Conservation (phyloP, 495 filamentous ascomycete genomes). For the Penicillium lagena region DNA sequence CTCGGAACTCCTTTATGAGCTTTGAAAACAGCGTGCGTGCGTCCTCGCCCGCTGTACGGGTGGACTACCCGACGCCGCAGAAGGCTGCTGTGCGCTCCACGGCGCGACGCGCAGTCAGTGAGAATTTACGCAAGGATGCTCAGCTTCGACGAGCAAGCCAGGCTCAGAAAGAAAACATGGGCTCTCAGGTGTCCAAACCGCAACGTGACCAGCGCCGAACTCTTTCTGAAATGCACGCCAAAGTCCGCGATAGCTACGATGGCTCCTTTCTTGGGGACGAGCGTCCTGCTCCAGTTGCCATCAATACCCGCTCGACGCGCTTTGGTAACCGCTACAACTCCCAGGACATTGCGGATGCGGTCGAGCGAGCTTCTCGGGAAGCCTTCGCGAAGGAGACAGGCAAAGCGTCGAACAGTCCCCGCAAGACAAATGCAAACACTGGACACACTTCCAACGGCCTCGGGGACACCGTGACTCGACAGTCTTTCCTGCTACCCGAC, state of each 20-base stretch:
- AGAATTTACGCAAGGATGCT: constrained; percentile 39
- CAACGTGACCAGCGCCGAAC: constrained; percentile 35
- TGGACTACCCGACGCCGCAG: constrained; percentile 42
- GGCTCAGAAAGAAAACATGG: constrained; percentile 40
- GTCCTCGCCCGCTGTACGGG: constrained; percentile 39
- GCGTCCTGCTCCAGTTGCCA: constrained; percentile 39
- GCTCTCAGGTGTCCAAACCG: constrained; percentile 29
- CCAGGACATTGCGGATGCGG: constrained; percentile 36
- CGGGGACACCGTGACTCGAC: constrained; percentile 38
- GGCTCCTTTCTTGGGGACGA: constrained; percentile 46
- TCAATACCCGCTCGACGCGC: constrained; percentile 48
- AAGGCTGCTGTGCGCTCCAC: constrained; percentile 21
- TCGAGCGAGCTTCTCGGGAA: constrained; percentile 39
- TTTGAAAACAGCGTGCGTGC: constrained; percentile 43
- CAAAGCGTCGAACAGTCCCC: constrained; percentile 14
- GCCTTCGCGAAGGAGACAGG: constrained; percentile 32
- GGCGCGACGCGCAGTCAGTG: constrained; percentile 26
- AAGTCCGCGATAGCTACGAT: constrained; percentile 49
- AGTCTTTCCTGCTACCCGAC: constrained; percentile 62
- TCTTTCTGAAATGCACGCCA: constrained; percentile 49
- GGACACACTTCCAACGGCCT: constrained; percentile 18
- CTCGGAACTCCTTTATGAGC: constrained; percentile 39
- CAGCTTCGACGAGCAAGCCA: constrained; percentile 37
- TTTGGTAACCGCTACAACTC: constrained; percentile 44
- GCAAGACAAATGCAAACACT: constrained; percentile 13